phyloP scores from a whole-genome alignment of 805 yeast genomes.

The Yarrowia sp. region DNA sequence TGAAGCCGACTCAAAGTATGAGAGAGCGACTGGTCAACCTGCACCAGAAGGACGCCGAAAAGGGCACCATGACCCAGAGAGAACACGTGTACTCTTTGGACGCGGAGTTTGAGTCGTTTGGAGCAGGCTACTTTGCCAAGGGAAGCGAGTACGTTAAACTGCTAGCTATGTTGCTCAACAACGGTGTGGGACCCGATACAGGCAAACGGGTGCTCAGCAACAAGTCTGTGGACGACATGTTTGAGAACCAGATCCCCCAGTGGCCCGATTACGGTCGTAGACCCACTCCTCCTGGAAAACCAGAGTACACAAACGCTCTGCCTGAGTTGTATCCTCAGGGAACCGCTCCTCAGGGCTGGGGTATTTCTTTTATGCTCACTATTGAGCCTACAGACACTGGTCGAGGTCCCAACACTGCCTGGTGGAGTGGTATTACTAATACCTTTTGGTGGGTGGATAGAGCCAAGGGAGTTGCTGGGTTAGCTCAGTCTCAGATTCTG shows the following conservation, averaged over 20 bases:
- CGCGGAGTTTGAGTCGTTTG: slow-evolving; percentile 37
- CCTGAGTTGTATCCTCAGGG: slow-evolving; percentile 30
- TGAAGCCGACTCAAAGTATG: slow-evolving; percentile 32
- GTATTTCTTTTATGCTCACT: slow-evolving; percentile 36
- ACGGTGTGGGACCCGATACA: slow-evolving; percentile 41
- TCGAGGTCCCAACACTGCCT: slow-evolving; percentile 39
- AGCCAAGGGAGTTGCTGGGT: slow-evolving; percentile 42
- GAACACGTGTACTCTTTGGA: not conserved
- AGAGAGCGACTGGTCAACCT: slow-evolving; percentile 32
- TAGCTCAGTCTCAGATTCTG: slow-evolving; percentile 36
- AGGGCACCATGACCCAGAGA: slow-evolving; percentile 26
- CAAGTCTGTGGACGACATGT: slow-evolving; percentile 39
- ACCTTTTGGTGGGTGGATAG: slow-evolving; percentile 44
- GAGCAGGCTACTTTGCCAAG: slow-evolving; percentile 45
- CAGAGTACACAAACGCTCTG: slow-evolving; percentile 26
- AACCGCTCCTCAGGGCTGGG: slow-evolving; percentile 37
- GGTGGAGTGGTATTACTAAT: slow-evolving; percentile 45
- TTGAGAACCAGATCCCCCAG: slow-evolving; percentile 39
- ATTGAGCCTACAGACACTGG: slow-evolving; percentile 36
- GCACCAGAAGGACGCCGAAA: slow-evolving; percentile 30
- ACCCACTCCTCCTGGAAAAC: slow-evolving; percentile 29
- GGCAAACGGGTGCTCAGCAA: slow-evolving; percentile 38
- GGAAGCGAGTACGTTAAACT: slow-evolving; percentile 43
- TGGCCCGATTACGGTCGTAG: slow-evolving; percentile 32
- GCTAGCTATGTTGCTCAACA: slow-evolving; percentile 43